phyloP scores from a whole-genome alignment of 768 basidiomycete species.

The Infundibulicybe gibba region DNA sequence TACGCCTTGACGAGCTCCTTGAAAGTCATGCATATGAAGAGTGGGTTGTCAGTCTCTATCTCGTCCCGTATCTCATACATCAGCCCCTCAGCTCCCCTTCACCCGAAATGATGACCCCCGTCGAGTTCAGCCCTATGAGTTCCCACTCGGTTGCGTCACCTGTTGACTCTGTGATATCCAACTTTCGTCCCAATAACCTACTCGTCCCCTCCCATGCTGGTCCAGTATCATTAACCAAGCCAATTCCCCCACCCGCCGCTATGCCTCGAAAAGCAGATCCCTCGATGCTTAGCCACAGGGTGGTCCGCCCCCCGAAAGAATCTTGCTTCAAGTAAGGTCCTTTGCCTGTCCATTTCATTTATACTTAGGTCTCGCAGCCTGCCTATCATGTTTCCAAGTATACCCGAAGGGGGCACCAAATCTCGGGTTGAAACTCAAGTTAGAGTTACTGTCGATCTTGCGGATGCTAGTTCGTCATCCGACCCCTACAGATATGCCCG shows the following conservation, averaged over 20 bases:
- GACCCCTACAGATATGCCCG: constrained; percentile 69
- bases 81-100: constrained; percentile 27
- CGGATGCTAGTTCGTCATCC: constrained; percentile 59
- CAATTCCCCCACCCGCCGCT: constrained; percentile 64
- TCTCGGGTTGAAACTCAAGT: constrained; percentile 96
- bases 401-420: constrained; percentile 82
- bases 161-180: constrained; percentile 17
- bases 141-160: constrained; percentile 9
- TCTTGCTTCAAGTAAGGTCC: constrained; percentile 68
- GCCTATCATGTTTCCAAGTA: constrained; percentile 78
- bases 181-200: constrained; percentile 25
- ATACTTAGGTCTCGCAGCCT: constrained; percentile 42
- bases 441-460: constrained; percentile 77
- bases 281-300: constrained; percentile 45
- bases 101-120: constrained; percentile 21
- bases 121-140: constrained; percentile 9
- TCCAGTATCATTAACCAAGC: constrained; percentile 50
- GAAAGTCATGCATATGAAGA: constrained; percentile 75
- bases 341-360: constrained; percentile 1
- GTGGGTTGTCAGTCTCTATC: constrained; percentile 34
- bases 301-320: constrained; percentile 72
- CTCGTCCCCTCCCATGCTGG: constrained; percentile 30
- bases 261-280: constrained; percentile 54
- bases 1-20: constrained; percentile 69
- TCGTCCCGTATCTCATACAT: constrained; percentile 10